Evolutionary conservation across 805 yeast genomes (phyloP), one percentile per base, ranked within the genome.

Genomic region (Pichia gijzeniarum): DNA sequence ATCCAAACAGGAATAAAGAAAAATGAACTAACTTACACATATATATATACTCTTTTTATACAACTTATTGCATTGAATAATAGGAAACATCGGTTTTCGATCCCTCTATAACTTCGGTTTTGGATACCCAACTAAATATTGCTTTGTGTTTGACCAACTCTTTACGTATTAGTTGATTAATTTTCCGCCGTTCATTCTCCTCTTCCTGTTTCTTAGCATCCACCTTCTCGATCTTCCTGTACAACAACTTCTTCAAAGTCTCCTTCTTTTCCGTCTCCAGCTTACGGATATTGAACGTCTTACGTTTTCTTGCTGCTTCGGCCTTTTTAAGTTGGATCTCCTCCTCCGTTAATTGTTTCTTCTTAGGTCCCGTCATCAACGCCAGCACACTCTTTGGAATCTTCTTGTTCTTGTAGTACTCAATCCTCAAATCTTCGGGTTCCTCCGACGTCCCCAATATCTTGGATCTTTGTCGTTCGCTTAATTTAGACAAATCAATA

Each of bases 231-330:
- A 96, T 96, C 51, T 96, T 74, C 62, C 90, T 80, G 64, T 86
- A 82, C 52, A 91, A 70, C 52, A 91, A 69, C 61, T 86, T 87
- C 62, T 91, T 91, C 52, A 91, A 72, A 0, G 97, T 90, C 52
- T 91, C 97, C 58, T 82, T 77, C 61, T 93, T 93, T 63, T 93
- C 98, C 62, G 87, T 96, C 58, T 90, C 97, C 35, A 87, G 67
- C 52, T 83, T 79, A 65, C 83, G 82, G 56, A 82, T 89, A 53
- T 82, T 80, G 56, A 88, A 74, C 59, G 91, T 90, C 62, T 85
- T 85, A 53, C 99, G 73, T 62, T 89, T 79, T 56, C 98, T 75
- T 0, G 96, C 91, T 56, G 79, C 81, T 61, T 91, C 99, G 1
- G 95, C 86, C 51, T 89, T 80, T 38, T 89, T 75, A 48, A 87